Conservation (phyloP, 2,329 filamentous ascomycete species). For the Neoarthrinium moseri region DNA sequence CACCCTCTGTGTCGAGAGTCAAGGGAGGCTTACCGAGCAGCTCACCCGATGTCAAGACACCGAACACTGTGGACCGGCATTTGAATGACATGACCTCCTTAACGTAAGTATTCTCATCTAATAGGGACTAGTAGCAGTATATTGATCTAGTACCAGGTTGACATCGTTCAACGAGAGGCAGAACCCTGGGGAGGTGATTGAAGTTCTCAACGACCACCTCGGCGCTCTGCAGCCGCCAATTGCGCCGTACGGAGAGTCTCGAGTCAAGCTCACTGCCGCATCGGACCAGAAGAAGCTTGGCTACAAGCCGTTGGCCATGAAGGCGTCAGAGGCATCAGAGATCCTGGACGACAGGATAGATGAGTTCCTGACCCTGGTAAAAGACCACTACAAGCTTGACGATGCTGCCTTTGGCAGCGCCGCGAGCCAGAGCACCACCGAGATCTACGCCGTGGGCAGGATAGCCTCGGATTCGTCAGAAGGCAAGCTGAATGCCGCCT, state of each 20-base stretch:
- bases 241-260: constrained; percentile 69
- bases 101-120: constrained; percentile 30
- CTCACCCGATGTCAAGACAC: constrained; percentile 42
- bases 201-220: constrained; percentile 79
- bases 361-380: constrained; percentile 74
- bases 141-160: constrained; percentile 35
- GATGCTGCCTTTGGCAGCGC: constrained; percentile 85
- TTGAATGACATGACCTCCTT: constrained; percentile 35
- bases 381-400: constrained; percentile 73
- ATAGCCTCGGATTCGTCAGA: constrained; percentile 87
- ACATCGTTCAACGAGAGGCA: constrained; percentile 72
- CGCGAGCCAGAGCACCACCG: constrained; percentile 77
- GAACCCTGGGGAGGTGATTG: constrained; percentile 78
- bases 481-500: constrained; percentile 81
- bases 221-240: constrained; percentile 65
- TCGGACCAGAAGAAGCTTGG: constrained; percentile 87
- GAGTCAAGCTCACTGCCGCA: constrained; percentile 81
- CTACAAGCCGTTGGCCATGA: constrained; percentile 94
- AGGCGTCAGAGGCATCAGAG: constrained; percentile 86
- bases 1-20: constrained; percentile 45
- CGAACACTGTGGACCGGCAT: constrained; percentile 37
- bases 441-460: constrained; percentile 86
- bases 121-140: not conserved
- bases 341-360: constrained; percentile 95
- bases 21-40: constrained; percentile 43